Evolutionary conservation across 1,139 yeast genomes (phyloP).

Genomic region (Citeromyces hawaiiensis): DNA sequence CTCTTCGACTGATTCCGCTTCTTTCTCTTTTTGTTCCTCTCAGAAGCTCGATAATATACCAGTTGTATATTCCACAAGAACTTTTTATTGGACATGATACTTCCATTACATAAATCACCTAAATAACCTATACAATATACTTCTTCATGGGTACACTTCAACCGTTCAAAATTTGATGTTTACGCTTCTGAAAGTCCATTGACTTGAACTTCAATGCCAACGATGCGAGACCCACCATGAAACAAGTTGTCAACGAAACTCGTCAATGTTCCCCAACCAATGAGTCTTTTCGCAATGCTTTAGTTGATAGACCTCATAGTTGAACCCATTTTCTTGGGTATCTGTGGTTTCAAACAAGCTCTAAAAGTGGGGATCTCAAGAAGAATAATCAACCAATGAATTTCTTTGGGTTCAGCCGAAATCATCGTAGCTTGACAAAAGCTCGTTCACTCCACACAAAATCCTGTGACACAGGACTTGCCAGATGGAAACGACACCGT

Average conservation of each 20-base stretch:
- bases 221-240: constrained; percentile 46
- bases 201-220: constrained; percentile 27
- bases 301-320: constrained; percentile 44
- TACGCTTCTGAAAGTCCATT: constrained; percentile 31
- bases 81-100: too few relatives aligned
- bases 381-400: constrained; percentile 44
- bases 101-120: too few relatives aligned
- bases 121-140: too few relatives aligned
- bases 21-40: too few relatives aligned
- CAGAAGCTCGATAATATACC: too few relatives aligned
- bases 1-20: too few relatives aligned
- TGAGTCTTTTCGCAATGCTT: constrained; percentile 49
- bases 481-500: constrained; percentile 46
- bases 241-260: constrained; percentile 28
- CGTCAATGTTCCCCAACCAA: constrained; percentile 51
- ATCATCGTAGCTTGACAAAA: constrained; percentile 30
- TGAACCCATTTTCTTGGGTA: constrained; percentile 17
- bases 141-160: too few relatives aligned
- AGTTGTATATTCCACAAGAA: too few relatives aligned
- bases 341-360: constrained; percentile 20
- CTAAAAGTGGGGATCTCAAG: constrained; percentile 48
- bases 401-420: constrained; percentile 23
- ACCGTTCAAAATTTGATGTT: too few relatives aligned
- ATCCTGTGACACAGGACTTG: constrained; percentile 42
- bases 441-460: constrained; percentile 32